These are phyloP conservation scores for Aspergillus aculeatinus DNA, from an alignment of 2,329 filamentous ascomycete genomes.

Conservation along the genomic window DNA sequence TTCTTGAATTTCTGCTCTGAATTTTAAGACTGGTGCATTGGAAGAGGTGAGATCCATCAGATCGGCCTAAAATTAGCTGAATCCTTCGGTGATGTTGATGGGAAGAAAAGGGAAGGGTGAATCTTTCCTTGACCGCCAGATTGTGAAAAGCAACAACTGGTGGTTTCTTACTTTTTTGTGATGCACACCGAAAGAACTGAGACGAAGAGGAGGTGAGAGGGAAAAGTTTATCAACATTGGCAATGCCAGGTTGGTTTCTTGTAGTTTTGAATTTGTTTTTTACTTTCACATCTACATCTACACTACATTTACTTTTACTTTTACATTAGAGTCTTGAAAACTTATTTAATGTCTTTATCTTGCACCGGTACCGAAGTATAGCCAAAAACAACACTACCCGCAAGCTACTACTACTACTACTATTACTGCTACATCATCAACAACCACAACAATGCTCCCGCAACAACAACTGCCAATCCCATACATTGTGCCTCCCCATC, in stretches of 20 bases:
- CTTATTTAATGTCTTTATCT: no score
- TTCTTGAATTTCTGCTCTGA: no score
- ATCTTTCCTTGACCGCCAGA: not conserved
- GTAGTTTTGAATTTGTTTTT: not conserved
- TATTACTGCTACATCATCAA: no score
- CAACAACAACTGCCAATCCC: not conserved
- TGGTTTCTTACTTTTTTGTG: not conserved
- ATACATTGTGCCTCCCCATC: conserved; percentile 25
- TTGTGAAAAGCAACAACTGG: not conserved
- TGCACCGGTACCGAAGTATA: no score
- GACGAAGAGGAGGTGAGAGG: not conserved
- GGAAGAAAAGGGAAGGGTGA: not conserved
- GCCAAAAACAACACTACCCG: no score
- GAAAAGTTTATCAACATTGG: not conserved
- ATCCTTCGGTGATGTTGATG: no score
- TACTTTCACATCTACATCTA: no score
- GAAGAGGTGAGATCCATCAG: not conserved
- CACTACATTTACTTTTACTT: no score
- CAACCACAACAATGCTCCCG: not conserved
- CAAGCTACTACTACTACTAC: no score
- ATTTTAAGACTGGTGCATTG: not conserved
- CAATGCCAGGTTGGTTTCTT: not conserved
- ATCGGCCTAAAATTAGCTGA: not conserved
- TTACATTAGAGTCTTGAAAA: no score
- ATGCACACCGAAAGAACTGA: not conserved